These are phyloP conservation scores for Yueomyces sp. DNA, from an alignment of 805 yeast species.

Conservation along the genomic window DNA sequence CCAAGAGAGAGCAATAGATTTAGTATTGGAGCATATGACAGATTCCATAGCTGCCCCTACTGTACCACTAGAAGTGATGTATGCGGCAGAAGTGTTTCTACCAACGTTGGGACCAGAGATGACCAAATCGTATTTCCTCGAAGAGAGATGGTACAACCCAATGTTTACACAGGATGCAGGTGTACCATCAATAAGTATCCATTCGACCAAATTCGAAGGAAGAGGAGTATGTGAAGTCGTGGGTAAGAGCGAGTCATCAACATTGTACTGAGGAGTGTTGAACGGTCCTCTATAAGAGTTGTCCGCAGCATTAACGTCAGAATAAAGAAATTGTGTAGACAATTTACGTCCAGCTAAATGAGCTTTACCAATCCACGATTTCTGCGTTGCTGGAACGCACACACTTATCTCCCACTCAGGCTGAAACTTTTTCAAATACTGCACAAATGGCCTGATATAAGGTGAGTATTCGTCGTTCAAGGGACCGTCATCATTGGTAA, in stretches of 20 bases:
- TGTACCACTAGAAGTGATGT: conserved; percentile 85
- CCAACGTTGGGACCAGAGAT: conserved; percentile 95
- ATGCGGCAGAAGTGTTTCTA: conserved; percentile 78
- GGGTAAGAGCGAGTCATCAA: conserved; percentile 17
- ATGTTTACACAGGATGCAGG: conserved; percentile 94
- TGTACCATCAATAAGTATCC: conserved; percentile 83
- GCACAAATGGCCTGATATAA: conserved; percentile 69
- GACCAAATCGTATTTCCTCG: conserved; percentile 60
- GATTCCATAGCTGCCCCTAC: conserved; percentile 97
- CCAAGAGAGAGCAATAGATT: conserved; percentile 71
- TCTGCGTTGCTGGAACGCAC: conserved; percentile 67
- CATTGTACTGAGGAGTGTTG: conserved; percentile 32
- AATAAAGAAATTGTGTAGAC: conserved; percentile 48
- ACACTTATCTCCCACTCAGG: conserved; percentile 82
- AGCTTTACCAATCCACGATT: conserved; percentile 97
- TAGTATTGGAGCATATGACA: conserved; percentile 47
- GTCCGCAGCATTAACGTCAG: conserved; percentile 33
- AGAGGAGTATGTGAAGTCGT: conserved; percentile 6
- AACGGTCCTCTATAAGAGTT: conserved; percentile 59
- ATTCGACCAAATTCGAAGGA: conserved; percentile 41
- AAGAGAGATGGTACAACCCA: conserved; percentile 61
- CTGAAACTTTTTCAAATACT: conserved; percentile 37
- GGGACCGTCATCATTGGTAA: conserved; percentile 96
- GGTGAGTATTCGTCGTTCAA: conserved; percentile 70
- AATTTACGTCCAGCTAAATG: conserved; percentile 72